Evolutionary conservation across 139 green algal genomes (phyloP).

Genomic region (Chlamydomonas eustigma): DNA sequence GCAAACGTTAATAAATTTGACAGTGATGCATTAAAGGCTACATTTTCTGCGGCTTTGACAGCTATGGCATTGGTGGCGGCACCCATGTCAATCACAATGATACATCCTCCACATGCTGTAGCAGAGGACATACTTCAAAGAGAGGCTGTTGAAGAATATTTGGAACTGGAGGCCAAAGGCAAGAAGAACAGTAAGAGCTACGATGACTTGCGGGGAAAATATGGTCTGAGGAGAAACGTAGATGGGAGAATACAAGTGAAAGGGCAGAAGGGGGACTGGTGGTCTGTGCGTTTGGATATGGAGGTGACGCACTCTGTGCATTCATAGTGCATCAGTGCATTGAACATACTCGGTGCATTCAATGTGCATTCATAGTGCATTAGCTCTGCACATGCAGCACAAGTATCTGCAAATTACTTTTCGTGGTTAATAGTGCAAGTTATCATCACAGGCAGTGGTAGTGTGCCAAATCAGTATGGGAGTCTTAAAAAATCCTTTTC

Average conservation of each 20-base stretch:
- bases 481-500: too few species aligned
- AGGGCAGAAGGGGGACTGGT: constrained; percentile 31
- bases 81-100: neutral
- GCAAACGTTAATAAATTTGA: too few species aligned
- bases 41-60: neutral
- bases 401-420: too few species aligned
- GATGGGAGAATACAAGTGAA: constrained; percentile 43
- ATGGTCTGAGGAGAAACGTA: constrained; percentile 27
- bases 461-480: too few species aligned
- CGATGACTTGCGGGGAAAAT: constrained; percentile 39
- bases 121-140: neutral
- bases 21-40: neutral
- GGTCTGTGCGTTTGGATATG: constrained; percentile 46
- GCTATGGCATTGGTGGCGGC: neutral
- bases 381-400: too few species aligned
- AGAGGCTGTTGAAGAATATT: constrained; percentile 29
- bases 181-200: constrained; percentile 32
- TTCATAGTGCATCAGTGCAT: too few species aligned
- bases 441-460: too few species aligned
- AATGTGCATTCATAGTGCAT: too few species aligned
- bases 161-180: constrained; percentile 32
- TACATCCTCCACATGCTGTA: neutral
- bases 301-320: too few species aligned
- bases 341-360: too few species aligned
- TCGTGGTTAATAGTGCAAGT: too few species aligned